Evolutionary conservation across 164 flowering plant genomes (phyloP).

Genomic region (Magnolia officinalis): DNA sequence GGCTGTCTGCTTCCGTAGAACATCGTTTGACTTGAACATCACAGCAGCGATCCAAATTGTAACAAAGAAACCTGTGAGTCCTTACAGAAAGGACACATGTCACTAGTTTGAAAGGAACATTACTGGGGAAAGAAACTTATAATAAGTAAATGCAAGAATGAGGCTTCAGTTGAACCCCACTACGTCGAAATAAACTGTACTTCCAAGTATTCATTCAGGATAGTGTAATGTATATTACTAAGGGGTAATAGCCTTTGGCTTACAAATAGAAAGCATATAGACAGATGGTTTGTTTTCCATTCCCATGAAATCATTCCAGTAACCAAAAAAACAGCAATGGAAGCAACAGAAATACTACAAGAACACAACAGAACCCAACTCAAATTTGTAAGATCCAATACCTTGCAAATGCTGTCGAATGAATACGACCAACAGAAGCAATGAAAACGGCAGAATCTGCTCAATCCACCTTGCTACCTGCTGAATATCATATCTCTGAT

Average conservation of each 20-base stretch:
- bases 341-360: background rate
- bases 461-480: conserved; percentile 98
- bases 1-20: conserved; percentile 90
- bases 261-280: background rate
- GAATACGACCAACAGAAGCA: conserved; percentile 90
- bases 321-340: no score
- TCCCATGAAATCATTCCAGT: background rate
- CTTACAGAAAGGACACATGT: conserved; percentile 9
- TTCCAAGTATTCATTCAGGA: background rate
- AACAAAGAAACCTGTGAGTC: conserved; percentile 77
- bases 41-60: conserved; percentile 95
- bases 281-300: background rate
- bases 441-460: conserved; percentile 88
- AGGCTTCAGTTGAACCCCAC: background rate
- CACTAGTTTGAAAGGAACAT: background rate
- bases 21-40: conserved; percentile 97
- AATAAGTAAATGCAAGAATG: background rate
- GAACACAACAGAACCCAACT: background rate
- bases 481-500: conserved; percentile 97
- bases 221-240: no score
- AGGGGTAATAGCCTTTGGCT: background rate
- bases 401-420: conserved; percentile 96
- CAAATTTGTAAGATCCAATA: conserved; percentile 18
- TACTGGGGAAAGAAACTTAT: background rate
- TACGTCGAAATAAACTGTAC: background rate